phyloP scores from a whole-genome alignment of 1,284 basidiomycete genomes.

The Melampsora americana region DNA sequence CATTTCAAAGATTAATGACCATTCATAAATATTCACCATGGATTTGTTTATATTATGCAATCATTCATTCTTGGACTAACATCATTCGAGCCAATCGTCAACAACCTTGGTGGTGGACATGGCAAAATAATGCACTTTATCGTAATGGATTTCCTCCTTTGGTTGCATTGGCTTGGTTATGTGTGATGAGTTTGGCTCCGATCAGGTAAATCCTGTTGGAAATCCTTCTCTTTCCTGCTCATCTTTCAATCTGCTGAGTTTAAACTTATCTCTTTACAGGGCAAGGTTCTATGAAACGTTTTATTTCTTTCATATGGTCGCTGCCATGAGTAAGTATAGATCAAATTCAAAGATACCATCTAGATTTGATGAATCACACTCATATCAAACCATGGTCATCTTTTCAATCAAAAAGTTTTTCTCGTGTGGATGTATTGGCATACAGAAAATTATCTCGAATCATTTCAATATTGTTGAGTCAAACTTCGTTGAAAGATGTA shows the following conservation, averaged over 20 bases:
- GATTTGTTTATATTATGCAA: conserved; percentile 37
- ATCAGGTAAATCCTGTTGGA: conserved; percentile 7
- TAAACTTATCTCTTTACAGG: background rate
- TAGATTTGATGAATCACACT: too few species aligned
- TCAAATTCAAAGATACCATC: too few species aligned
- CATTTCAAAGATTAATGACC: conserved; percentile 22
- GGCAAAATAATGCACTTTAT: conserved; percentile 14
- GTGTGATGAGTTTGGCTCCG: conserved; percentile 39
- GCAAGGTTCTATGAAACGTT: conserved; percentile 39
- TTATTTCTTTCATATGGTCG: conserved; percentile 34
- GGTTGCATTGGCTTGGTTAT: conserved; percentile 38
- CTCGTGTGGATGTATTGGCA: conserved; percentile 23
- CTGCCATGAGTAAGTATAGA: conserved; percentile 22
- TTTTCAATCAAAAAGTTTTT: conserved; percentile 17
- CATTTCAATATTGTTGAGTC: too few species aligned
- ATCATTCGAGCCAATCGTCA: conserved; percentile 21
- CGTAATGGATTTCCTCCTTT: conserved; percentile 35
- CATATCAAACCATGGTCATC: too few species aligned
- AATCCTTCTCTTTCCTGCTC: too few species aligned
- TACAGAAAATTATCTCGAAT: too few species aligned
- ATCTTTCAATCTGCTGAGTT: too few species aligned
- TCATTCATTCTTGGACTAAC: conserved; percentile 36
- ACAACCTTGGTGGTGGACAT: conserved; percentile 32
- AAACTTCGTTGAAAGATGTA: too few species aligned
- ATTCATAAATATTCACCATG: conserved; percentile 44